Evolutionary conservation across 192 early-diverging fungal species (phyloP), one percentile per base, ranked within the genome.

Genomic region (Dispira parvispora): DNA sequence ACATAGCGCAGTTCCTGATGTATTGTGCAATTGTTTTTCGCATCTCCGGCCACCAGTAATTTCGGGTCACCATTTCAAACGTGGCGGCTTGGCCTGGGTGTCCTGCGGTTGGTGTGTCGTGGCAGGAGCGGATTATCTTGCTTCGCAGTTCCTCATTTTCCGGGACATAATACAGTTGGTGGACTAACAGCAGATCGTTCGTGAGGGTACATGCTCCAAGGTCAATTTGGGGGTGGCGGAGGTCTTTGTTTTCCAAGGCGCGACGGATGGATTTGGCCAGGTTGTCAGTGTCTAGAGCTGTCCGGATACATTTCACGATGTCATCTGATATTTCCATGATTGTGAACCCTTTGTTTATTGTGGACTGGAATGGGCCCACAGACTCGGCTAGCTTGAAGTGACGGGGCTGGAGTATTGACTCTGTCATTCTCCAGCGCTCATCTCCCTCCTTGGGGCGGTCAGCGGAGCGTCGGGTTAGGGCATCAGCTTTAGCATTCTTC

Each of bases 41-140:
- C n/a, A n/a, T n/a, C n/a, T n/a, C n/a, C n/a, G 75, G 73, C 76
- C 76, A 78, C 8, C 42, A 18, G 47, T 43, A 78, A 0, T 64
- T 54, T 6, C 72, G 28, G 0, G 65, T 43, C 2, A 78, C 28
- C 18, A 74, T 43, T 4, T 77, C 75, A 10, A 45, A 63, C 0
- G 76, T 78, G 44, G 70, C 71, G 9, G 64, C 46, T n/a, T n/a
- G n/a, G n/a, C n/a, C n/a, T n/a, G n/a, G n/a, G n/a, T n/a, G n/a
- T n/a, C n/a, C n/a, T n/a, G 2, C 13, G 47, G 21, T 68, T 66
- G 38, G 66, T 71, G 42, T 78, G 75, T 73, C 67, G 43, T 78
- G 75, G 43, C 67, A 64, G 60, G 55, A 50, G 18, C 47, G 23
- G 0, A 74, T 62, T 14, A 74, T 46, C 6, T 25, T 9, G 0